Conservation (phyloP, 768 basidiomycete species). For the Fomitopsis pulvina region DNA sequence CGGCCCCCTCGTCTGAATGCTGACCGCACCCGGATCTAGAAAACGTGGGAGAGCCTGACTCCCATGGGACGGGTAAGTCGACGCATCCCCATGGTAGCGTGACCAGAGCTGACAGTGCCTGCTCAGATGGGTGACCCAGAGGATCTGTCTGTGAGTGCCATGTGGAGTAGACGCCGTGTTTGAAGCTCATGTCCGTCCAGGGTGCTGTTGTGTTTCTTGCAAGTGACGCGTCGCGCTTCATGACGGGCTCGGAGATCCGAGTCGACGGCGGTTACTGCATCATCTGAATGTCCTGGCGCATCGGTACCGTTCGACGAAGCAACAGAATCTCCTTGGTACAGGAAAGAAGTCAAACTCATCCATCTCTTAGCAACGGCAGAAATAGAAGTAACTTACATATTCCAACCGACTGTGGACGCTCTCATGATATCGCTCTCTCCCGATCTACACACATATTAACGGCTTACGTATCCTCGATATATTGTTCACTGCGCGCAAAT, state of each 20-base stretch:
- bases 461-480: no score
- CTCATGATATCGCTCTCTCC: no score
- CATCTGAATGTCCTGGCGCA: slow-evolving; percentile 33
- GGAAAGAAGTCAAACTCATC: neutral
- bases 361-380: neutral
- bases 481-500: no score
- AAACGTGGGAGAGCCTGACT: slow-evolving; percentile 78
- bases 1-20: neutral
- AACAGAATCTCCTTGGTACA: no score
- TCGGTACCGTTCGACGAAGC: neutral
- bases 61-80: slow-evolving; percentile 75
- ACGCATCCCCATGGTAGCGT: neutral
- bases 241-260: slow-evolving; percentile 80
- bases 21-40: slow-evolving; percentile 32
- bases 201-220: slow-evolving; percentile 87
- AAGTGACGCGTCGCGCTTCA: slow-evolving; percentile 85
- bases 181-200: slow-evolving; percentile 29
- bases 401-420: no score
- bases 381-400: slow-evolving; percentile 1
- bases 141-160: slow-evolving; percentile 64
- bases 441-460: no score
- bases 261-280: slow-evolving; percentile 89
- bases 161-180: neutral
- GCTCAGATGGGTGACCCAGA: slow-evolving; percentile 85
- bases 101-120: neutral